Evolutionary conservation across 768 basidiomycete species (phyloP).

Genomic region (Rubroboletus satanas): DNA sequence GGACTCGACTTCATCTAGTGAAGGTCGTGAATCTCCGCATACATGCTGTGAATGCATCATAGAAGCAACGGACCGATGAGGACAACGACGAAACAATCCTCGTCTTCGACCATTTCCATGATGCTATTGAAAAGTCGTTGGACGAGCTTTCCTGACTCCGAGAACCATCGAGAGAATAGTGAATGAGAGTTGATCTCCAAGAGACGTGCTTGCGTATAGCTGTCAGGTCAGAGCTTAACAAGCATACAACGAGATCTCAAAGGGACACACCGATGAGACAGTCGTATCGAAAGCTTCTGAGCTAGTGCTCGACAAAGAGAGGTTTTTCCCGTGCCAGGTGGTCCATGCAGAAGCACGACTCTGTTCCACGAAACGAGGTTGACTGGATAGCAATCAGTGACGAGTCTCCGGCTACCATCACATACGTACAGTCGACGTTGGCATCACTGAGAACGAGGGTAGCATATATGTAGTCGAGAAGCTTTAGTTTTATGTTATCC

Average conservation of each 20-base stretch:
- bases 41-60: neutral
- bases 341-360: constrained; percentile 90
- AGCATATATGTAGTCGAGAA: constrained; percentile 93
- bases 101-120: constrained; percentile 88
- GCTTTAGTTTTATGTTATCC: constrained; percentile 76
- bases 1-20: constrained; percentile 90
- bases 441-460: constrained; percentile 91
- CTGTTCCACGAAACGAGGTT: constrained; percentile 96
- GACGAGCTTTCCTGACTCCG: constrained; percentile 96
- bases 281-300: constrained; percentile 89
- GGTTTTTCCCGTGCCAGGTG: constrained; percentile 97
- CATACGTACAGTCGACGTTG: constrained; percentile 68
- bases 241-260: neutral
- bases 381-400: constrained; percentile 39
- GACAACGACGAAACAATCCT: constrained; percentile 87
- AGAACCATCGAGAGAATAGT: constrained; percentile 98
- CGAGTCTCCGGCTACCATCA: neutral
- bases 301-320: constrained; percentile 91
- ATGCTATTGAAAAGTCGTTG: constrained; percentile 88
- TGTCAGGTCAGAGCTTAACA: constrained; percentile 28
- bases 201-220: constrained; percentile 82
- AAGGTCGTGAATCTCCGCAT: constrained; percentile 1
- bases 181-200: constrained; percentile 99
- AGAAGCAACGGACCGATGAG: constrained; percentile 65
- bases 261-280: constrained; percentile 67